Percentiles rank a stretch among this genome's conserved stretches.
Evolutionary conservation across 495 filamentous ascomycete species (phyloP).

Genomic region (Bryoglossum gracile): DNA sequence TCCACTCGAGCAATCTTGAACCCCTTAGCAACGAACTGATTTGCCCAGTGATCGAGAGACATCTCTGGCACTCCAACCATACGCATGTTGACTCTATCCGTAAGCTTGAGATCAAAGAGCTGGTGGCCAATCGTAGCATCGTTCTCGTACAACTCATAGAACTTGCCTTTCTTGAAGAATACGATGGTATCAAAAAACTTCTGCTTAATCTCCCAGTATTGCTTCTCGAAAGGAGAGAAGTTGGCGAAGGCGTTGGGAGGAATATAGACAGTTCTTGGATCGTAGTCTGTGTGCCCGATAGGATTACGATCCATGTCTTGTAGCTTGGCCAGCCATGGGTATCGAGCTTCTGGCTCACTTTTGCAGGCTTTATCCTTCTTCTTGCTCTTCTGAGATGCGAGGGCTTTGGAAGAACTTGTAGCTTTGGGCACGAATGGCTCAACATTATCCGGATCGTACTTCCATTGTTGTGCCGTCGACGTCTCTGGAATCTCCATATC

Average conservation of each 20-base stretch:
- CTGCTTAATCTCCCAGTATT: constrained; percentile 99
- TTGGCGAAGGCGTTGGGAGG: constrained; percentile 66
- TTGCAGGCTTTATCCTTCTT: constrained; percentile 71
- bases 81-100: constrained; percentile 97
- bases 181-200: constrained; percentile 97
- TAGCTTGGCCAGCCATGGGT: constrained; percentile 82
- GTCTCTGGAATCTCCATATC: constrained; percentile 50
- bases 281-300: constrained; percentile 77
- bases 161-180: constrained; percentile 99
- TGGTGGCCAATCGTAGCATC: constrained; percentile 97
- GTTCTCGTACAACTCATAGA: constrained; percentile 97
- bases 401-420: constrained; percentile 33
- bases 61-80: constrained; percentile 94
- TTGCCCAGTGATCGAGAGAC: constrained; percentile 85
- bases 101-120: constrained; percentile 95
- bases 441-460: constrained; percentile 70
- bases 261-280: constrained; percentile 85
- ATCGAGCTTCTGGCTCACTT: constrained; percentile 73
- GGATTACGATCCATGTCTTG: constrained; percentile 76
- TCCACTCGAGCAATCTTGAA: constrained; percentile 96
- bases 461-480: constrained; percentile 81
- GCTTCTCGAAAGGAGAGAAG: constrained; percentile 92
- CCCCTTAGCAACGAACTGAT: constrained; percentile 89
- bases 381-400: constrained; percentile 32
- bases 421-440: constrained; percentile 51